These are phyloP conservation scores for Solanum okadae DNA, from an alignment of 257 asterid genomes.

Conservation along the genomic window DNA sequence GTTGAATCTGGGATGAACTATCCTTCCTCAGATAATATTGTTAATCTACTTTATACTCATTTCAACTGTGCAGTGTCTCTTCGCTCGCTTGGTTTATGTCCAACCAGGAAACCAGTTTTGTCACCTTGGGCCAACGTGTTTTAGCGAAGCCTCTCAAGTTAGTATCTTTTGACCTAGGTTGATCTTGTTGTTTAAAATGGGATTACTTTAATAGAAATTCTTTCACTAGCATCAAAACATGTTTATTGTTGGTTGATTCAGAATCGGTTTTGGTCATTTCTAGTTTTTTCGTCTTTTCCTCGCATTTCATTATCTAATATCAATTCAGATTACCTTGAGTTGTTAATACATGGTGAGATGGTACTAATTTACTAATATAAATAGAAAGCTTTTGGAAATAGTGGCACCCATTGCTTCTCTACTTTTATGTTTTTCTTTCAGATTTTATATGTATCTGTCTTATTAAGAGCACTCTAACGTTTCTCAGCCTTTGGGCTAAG, in stretches of 20 bases:
- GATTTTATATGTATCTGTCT: not conserved
- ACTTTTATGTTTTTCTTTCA: not conserved
- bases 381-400: not conserved
- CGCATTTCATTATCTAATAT: not conserved
- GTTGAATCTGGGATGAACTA: not conserved
- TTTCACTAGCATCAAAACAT: not conserved
- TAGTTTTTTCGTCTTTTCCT: not conserved
- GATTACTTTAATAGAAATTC: not conserved
- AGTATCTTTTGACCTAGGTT: slow-evolving; percentile 14
- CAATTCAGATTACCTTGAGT: not conserved
- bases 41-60: not conserved
- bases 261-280: not conserved
- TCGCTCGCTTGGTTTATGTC: slow-evolving; percentile 99
- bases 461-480: not conserved
- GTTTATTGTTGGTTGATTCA: not conserved
- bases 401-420: not conserved
- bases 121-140: slow-evolving; percentile 97
- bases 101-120: slow-evolving; percentile 98
- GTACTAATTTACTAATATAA: not conserved
- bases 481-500: not conserved
- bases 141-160: slow-evolving; percentile 95
- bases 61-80: slow-evolving; percentile 71
- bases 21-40: not conserved
- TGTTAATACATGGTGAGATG: not conserved
- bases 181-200: not conserved